Conservation (phyloP, 1,284 basidiomycete species). For the Mycena sp. region DNA sequence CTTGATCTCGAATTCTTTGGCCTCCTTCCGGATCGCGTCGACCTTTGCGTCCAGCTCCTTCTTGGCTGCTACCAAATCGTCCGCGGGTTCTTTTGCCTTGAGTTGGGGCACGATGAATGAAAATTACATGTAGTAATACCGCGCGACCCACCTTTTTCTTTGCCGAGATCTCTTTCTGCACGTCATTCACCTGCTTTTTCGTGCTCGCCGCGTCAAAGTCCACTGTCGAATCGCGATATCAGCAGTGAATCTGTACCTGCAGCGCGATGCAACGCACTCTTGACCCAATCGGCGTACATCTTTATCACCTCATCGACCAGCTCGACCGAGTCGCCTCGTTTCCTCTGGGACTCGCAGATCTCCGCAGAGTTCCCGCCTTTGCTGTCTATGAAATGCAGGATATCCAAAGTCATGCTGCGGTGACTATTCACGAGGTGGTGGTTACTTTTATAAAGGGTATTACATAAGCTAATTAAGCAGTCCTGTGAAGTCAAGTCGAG, state of each 20-base stretch:
- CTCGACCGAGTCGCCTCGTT: conserved; percentile 89
- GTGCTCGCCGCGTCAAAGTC: conserved; percentile 86
- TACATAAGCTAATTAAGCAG: conserved; percentile 2
- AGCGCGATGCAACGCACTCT: conserved; percentile 65
- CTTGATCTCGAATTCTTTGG: conserved; percentile 79
- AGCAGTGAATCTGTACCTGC: conserved; percentile 6
- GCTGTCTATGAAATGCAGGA: conserved; percentile 81
- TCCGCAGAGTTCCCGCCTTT: conserved; percentile 96
- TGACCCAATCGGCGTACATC: conserved; percentile 94
- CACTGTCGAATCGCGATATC: conserved; percentile 56
- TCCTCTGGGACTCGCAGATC: conserved; percentile 93
- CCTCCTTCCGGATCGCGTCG: conserved; percentile 78
- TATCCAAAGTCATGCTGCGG: conserved; percentile 65
- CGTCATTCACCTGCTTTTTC: conserved; percentile 86
- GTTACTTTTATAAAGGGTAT: conserved; percentile 3
- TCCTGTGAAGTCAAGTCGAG: neutral
- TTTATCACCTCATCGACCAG: conserved; percentile 94
- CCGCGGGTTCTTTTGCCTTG: conserved; percentile 91
- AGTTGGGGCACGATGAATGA: conserved; percentile 9
- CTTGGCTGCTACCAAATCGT: conserved; percentile 86
- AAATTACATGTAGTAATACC: neutral
- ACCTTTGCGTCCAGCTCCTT: conserved; percentile 83
- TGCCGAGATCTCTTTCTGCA: conserved; percentile 93
- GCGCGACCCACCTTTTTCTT: conserved; percentile 84
- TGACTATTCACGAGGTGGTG: neutral